These are phyloP conservation scores for Aspergillus japonicus DNA, from an alignment of 2,329 filamentous ascomycete genomes.

Conservation along the genomic window DNA sequence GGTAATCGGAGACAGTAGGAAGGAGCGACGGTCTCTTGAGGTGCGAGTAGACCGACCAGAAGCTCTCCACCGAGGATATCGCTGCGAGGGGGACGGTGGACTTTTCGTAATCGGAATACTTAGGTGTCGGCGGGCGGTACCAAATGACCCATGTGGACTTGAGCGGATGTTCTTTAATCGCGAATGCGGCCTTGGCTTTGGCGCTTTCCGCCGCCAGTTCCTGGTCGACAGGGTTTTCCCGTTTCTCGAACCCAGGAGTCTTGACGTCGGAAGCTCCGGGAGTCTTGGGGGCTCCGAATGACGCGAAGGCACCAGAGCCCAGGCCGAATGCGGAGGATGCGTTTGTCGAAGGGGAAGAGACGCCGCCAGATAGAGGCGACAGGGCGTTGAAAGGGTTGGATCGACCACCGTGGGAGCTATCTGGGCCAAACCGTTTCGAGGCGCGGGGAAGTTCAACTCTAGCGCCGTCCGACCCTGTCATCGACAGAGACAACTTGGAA, in stretches of 20 bases:
- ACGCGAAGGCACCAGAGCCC: slow-evolving; percentile 92
- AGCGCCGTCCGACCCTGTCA: slow-evolving; percentile 58
- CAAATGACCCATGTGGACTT: slow-evolving; percentile 93
- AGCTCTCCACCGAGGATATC: slow-evolving; percentile 81
- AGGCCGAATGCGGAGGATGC: slow-evolving; percentile 90
- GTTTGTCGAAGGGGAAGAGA: slow-evolving; percentile 72
- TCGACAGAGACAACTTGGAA: slow-evolving; percentile 89
- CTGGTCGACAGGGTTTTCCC: slow-evolving; percentile 52
- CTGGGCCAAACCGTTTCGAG: slow-evolving; percentile 72
- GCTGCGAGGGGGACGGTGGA: slow-evolving; percentile 83
- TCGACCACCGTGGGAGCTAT: slow-evolving; percentile 69
- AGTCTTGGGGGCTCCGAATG: slow-evolving; percentile 91
- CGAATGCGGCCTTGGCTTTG: slow-evolving; percentile 43
- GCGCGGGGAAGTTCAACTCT: slow-evolving; percentile 62
- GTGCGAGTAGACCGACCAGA: slow-evolving; percentile 85
- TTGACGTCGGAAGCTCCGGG: slow-evolving; percentile 76
- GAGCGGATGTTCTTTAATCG: slow-evolving; percentile 57
- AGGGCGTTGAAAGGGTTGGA: slow-evolving; percentile 76
- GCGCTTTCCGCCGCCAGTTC: slow-evolving; percentile 23
- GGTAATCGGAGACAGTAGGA: slow-evolving; percentile 93
- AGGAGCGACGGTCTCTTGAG: slow-evolving; percentile 84
- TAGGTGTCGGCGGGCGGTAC: slow-evolving; percentile 94
- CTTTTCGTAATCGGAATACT: slow-evolving; percentile 98
- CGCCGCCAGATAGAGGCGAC: slow-evolving; percentile 65
- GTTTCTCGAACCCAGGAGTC: slow-evolving; percentile 59